Base-by-base conservation (phyloP, 2,329 filamentous ascomycete species). In the Cordyceps sp. region DNA sequence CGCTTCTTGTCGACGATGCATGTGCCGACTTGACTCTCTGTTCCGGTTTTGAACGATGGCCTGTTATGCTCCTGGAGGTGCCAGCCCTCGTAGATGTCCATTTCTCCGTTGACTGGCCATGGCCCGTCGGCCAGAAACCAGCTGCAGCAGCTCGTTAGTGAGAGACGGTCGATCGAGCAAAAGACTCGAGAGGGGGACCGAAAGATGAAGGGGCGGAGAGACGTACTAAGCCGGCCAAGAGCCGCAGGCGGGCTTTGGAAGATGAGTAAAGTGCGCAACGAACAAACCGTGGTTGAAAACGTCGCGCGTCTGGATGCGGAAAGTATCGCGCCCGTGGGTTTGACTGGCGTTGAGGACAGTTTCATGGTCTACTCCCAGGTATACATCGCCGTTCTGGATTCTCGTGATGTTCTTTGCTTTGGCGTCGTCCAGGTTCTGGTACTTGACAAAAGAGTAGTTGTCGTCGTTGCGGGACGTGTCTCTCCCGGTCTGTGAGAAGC, bases 191-290 rank as follows among this genome's bases (percentile, higher is more conserved):
- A 33, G 15, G 39, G 39, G n/a, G 15, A 15, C 33, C n/a, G n/a
- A n/a, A n/a, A n/a, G n/a, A n/a, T n/a, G n/a, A n/a, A n/a, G n/a
- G n/a, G n/a, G n/a, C n/a, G n/a, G n/a, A 13, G 14, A 6, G 13
- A 43, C 53, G 48, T 54, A 69, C 61, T 73, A 61, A 55, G 77
- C 74, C 6, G 78, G 78, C 78, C 78, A 83, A 6, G 66, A 62
- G 26, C 78, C 78, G 41, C 78, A 83, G 28, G 61, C 56, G 4
- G 64, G 60, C 30, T 56, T 61, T n/a, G 78, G 77, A 55, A 83
- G 71, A 42, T 36, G 34, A n/a, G 10, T 33, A 21, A 33, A 36
- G 12, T 28, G 27, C 17, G 76, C 58, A 25, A 84, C 68, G 41
- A 84, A 63, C 19, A 84, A 64, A 6, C 74, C 78, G 30, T 70